A percentile compares a stretch with the other conserved stretches of the same genome.
Evolutionary conservation across 2,329 filamentous ascomycete species (phyloP).

Genomic region (Cordyceps farinosa): DNA sequence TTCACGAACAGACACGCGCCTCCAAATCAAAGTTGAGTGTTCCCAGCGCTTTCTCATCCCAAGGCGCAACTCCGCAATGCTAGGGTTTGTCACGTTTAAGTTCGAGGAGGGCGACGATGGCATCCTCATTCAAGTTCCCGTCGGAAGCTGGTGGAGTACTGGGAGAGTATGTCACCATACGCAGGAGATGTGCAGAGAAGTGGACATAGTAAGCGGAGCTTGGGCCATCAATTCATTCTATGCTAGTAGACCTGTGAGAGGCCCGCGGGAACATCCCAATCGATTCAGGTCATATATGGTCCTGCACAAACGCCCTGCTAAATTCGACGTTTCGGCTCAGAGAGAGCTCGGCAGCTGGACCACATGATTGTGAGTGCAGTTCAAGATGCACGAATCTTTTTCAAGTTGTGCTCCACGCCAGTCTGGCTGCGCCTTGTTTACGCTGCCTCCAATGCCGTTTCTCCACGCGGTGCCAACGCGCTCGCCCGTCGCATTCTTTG

Average conservation of each 20-base stretch:
- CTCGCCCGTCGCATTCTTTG: conserved; percentile 2
- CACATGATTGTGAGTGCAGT: background rate
- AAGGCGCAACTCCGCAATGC: background rate
- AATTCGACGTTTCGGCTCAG: background rate
- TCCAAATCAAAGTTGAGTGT: background rate
- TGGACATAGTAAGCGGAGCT: background rate
- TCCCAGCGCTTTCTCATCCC: background rate
- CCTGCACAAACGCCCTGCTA: background rate
- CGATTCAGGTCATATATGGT: no score
- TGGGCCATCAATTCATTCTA: background rate
- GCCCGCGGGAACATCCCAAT: background rate
- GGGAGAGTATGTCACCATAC: background rate
- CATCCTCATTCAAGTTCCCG: background rate
- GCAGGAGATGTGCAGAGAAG: conserved; percentile 1
- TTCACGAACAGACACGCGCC: conserved; percentile 1
- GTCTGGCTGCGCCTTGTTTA: conserved; percentile 3
- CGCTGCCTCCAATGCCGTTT: background rate
- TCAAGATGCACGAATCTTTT: background rate
- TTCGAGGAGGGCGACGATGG: background rate
- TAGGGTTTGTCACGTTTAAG: background rate
- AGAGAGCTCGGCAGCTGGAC: background rate
- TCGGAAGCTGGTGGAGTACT: background rate
- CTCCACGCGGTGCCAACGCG: background rate
- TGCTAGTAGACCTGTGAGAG: background rate
- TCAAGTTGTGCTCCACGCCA: conserved; percentile 3